Conservation (phyloP, 768 basidiomycete species). For the Lepiota subincarnata region DNA sequence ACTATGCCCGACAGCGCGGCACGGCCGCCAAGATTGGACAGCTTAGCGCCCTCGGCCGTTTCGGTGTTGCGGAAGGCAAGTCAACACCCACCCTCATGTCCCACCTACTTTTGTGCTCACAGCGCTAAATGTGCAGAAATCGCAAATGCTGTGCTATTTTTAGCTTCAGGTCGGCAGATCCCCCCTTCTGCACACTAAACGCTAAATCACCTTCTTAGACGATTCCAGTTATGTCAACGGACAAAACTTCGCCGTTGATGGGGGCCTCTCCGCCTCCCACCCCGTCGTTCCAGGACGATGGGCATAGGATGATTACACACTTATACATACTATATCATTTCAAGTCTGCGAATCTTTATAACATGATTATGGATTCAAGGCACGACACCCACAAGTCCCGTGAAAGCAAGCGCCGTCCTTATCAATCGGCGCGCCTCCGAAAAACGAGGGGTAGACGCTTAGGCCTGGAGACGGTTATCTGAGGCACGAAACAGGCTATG, state of each 20-base stretch:
- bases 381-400: neutral
- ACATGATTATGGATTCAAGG: neutral
- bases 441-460: constrained; percentile 21
- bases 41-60: constrained; percentile 79
- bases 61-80: constrained; percentile 76
- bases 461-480: constrained; percentile 15
- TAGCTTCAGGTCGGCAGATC: constrained; percentile 69
- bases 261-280: constrained; percentile 75
- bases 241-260: constrained; percentile 82
- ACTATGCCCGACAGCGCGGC: constrained; percentile 71
- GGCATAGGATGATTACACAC: constrained; percentile 32
- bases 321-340: neutral
- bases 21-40: constrained; percentile 75
- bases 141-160: constrained; percentile 78
- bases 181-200: neutral
- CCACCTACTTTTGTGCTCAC: constrained; percentile 1
- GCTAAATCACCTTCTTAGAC: constrained; percentile 38
- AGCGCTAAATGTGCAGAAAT: constrained; percentile 52
- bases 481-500: neutral
- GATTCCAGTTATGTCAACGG: constrained; percentile 93
- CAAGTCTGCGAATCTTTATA: neutral
- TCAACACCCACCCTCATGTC: constrained; percentile 3
- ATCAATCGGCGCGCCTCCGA: constrained; percentile 10
- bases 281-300: constrained; percentile 76
- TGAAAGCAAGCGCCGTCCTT: neutral